Conservation (phyloP, 108 stramenopile species). For the Nitzschia sp. region DNA sequence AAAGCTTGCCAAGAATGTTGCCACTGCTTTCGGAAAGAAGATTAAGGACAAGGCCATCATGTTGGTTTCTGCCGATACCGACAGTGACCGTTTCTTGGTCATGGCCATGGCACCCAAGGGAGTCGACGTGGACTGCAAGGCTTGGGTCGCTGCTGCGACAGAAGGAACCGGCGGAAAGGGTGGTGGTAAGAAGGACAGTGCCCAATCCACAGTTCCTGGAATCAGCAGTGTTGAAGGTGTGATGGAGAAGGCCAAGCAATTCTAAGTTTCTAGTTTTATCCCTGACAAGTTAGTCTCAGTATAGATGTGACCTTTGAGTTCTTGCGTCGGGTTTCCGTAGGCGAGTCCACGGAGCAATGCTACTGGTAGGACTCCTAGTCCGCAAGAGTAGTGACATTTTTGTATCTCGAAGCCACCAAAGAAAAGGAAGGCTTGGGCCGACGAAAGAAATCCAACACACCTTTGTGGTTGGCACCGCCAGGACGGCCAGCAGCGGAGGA, state of each 20-base stretch:
- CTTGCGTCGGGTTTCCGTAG: too few relatives aligned
- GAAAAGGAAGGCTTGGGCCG: constrained; percentile 32
- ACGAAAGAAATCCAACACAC: constrained; percentile 43
- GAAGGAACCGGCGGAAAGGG: constrained; percentile 84
- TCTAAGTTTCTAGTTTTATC: constrained; percentile 2
- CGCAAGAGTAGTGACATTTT: constrained; percentile 3
- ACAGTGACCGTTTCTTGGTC: constrained; percentile 67
- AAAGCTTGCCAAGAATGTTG: constrained; percentile 84
- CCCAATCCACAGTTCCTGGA: constrained; percentile 69
- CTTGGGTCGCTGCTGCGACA: constrained; percentile 72
- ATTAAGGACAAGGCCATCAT: constrained; percentile 82
- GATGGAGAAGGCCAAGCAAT: constrained; percentile 64
- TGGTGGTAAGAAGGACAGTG: constrained; percentile 86
- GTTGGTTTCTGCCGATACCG: constrained; percentile 74
- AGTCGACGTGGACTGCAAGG: constrained; percentile 78
- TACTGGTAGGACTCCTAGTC: too few relatives aligned
- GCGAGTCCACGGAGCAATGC: too few relatives aligned
- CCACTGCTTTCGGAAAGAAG: constrained; percentile 80
- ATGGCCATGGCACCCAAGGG: constrained; percentile 79
- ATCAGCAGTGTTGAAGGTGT: constrained; percentile 53
- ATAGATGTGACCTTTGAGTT: neutral
- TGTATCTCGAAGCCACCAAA: constrained; percentile 36
- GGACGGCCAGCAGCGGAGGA: constrained; percentile 18
- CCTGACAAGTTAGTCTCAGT: neutral
- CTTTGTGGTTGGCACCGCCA: constrained; percentile 51